Evolutionary conservation across 2,329 filamentous ascomycete genomes (phyloP).

Genomic region (Pleomassaria siparia): DNA sequence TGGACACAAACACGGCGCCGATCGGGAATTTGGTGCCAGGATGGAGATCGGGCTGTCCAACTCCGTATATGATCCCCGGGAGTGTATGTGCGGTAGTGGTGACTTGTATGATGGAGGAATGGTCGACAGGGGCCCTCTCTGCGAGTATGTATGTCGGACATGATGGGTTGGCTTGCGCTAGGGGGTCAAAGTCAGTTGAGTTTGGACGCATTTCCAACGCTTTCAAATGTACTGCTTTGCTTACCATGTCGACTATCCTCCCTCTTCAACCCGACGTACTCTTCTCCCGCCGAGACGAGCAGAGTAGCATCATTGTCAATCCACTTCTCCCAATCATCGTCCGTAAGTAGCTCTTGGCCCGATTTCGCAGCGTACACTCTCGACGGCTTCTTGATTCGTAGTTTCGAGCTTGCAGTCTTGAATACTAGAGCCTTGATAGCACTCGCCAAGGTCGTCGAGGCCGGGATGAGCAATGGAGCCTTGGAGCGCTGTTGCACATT

Average conservation of each 20-base stretch:
- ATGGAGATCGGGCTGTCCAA: constrained; percentile 42
- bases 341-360: constrained; percentile 28
- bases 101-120: constrained; percentile 33
- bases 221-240: too few relatives aligned
- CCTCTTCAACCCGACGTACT: constrained; percentile 32
- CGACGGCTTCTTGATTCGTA: constrained; percentile 31
- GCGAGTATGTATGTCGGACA: constrained; percentile 28
- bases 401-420: constrained; percentile 33
- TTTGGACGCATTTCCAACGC: too few relatives aligned
- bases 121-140: constrained; percentile 29
- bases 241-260: constrained; percentile 18
- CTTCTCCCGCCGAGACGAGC: constrained; percentile 34
- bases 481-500: constrained; percentile 35
- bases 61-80: constrained; percentile 37
- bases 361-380: constrained; percentile 29
- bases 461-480: constrained; percentile 29
- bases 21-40: constrained; percentile 43
- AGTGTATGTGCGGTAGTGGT: constrained; percentile 33
- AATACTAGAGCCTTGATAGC: constrained; percentile 29
- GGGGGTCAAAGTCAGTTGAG: too few relatives aligned
- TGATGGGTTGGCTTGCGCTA: constrained; percentile 19
- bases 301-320: constrained; percentile 29
- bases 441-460: constrained; percentile 11
- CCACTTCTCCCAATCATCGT: constrained; percentile 29
- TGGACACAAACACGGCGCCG: constrained; percentile 39